Evolutionary conservation across 805 yeast genomes (phyloP), one percentile per base, ranked within the genome.

Genomic region (Sugiyamaella smithiae): DNA sequence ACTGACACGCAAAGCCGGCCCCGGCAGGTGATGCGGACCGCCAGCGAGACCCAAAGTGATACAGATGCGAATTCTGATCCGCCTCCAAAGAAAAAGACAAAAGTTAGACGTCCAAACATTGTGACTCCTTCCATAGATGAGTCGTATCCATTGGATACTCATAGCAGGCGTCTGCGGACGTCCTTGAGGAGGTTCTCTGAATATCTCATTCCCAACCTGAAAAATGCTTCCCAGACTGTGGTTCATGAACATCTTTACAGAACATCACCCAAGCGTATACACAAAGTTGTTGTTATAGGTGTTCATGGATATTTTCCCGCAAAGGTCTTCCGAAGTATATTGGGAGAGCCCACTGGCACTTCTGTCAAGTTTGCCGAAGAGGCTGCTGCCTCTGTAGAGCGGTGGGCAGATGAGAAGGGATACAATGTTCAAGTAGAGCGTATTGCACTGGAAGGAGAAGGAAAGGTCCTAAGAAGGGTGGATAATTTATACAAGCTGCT

Each of bases 251-350:
- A 46, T 49, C 62, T 60, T 54, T 65, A 49, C 36, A 53, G 65
- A 6, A 44, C 56, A 5, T 37, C 54, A 1, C 63, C 66, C 1
- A 40, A 50, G 1, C 46, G 42, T 5, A 50, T 79, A 31, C 77
- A 78, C 49, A 80, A 81, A 54, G 86, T 86, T 0, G 75, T 91
- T 25, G 84, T 93, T 29, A 80, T 91, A 50, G 99, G 99, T 0
- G 90, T 91, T 1, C 99, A 91, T 68, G 99, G 99, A 0, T 91
- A 90, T 61, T 91, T 93, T 70, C 99, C 99, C 0, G 85, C 88
- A 1, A 80, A 77, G 54, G 82, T 88, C 75, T 72, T 93, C 7
- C 70, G 99, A 45, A 89, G 96, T 0, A 61, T 91, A 12, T 82
- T 91, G 45, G 99, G 99, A 1, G 89, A 90, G 54, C 99, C 99